phyloP scores from a whole-genome alignment of 208 protist species.

The Endotrypanum monterogeii region DNA sequence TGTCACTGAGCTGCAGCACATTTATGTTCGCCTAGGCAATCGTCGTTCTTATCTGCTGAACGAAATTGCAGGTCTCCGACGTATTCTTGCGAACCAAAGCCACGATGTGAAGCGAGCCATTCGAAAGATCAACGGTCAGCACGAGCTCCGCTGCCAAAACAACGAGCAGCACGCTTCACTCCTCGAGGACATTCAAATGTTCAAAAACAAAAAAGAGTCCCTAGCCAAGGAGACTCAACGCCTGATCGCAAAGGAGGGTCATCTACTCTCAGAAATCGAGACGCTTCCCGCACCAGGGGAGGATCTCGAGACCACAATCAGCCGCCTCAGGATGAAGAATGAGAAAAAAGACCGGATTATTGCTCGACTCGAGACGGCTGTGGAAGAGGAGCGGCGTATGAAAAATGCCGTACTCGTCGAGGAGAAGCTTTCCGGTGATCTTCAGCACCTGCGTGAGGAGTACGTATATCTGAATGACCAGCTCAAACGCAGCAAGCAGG shows the following conservation, averaged over 20 bases:
- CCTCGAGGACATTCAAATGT: constrained; percentile 71
- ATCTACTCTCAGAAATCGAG: constrained; percentile 27
- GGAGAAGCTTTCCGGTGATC: constrained; percentile 24
- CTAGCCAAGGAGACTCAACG: constrained; percentile 36
- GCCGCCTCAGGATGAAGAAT: constrained; percentile 50
- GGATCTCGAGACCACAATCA: constrained; percentile 30
- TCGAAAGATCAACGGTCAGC: constrained; percentile 42
- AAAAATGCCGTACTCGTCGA: not conserved
- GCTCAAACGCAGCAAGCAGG: constrained; percentile 43
- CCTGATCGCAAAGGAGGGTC: constrained; percentile 30
- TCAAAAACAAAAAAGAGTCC: constrained; percentile 65
- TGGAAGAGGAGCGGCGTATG: constrained; percentile 27
- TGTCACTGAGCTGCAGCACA: constrained; percentile 68
- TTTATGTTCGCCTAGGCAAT: constrained; percentile 64
- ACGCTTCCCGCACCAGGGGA: constrained; percentile 27
- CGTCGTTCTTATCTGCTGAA: constrained; percentile 68
- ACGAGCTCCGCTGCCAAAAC: constrained; percentile 62
- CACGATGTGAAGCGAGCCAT: constrained; percentile 69
- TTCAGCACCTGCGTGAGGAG: constrained; percentile 69
- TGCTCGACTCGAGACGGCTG: constrained; percentile 49
- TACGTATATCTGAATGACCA: constrained; percentile 76
- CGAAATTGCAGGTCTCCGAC: constrained; percentile 76
- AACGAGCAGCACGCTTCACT: constrained; percentile 59
- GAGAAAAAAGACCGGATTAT: constrained; percentile 54
- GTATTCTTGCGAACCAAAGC: constrained; percentile 79